Evolutionary conservation across 371 early-diverging fungal species (phyloP).

Genomic region (Zychaea mexicana): DNA sequence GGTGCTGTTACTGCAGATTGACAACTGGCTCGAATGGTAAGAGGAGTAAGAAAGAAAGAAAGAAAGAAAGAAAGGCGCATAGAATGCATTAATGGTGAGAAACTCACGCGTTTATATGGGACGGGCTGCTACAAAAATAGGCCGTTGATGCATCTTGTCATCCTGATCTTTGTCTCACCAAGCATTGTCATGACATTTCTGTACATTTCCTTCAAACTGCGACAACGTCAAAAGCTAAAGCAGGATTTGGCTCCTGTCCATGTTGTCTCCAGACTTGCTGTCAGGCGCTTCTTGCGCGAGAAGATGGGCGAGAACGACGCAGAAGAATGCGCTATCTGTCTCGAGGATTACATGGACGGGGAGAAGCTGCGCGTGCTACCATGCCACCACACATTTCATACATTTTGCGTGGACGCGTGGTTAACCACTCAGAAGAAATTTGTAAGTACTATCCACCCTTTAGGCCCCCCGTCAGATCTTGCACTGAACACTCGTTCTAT

Average conservation of each 20-base stretch:
- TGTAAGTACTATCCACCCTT: conserved; percentile 39
- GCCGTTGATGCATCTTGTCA: conserved; percentile 71
- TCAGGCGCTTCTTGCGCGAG: conserved; percentile 58
- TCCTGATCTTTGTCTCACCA: conserved; percentile 72
- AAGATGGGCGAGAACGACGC: conserved; percentile 62
- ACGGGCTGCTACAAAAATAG: conserved; percentile 15
- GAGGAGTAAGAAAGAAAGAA: background rate
- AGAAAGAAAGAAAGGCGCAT: too few relatives aligned
- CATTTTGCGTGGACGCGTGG: conserved; percentile 89
- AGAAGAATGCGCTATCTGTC: conserved; percentile 91
- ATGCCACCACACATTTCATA: conserved; percentile 92
- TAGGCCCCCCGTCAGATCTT: too few relatives aligned
- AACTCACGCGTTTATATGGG: background rate
- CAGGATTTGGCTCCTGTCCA: conserved; percentile 69
- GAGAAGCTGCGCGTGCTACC: conserved; percentile 81
- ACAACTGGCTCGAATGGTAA: conserved; percentile 41
- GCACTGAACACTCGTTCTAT: background rate
- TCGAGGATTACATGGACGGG: conserved; percentile 84
- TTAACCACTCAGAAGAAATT: conserved; percentile 80
- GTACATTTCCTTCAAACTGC: conserved; percentile 66
- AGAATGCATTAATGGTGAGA: background rate
- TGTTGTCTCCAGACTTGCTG: conserved; percentile 63
- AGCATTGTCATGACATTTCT: conserved; percentile 71
- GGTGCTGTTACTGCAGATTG: conserved; percentile 32
- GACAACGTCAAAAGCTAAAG: conserved; percentile 57